These are phyloP conservation scores for Nothophytophthora sp. DNA, from an alignment of 352 stramenopile species.

Conservation along the genomic window DNA sequence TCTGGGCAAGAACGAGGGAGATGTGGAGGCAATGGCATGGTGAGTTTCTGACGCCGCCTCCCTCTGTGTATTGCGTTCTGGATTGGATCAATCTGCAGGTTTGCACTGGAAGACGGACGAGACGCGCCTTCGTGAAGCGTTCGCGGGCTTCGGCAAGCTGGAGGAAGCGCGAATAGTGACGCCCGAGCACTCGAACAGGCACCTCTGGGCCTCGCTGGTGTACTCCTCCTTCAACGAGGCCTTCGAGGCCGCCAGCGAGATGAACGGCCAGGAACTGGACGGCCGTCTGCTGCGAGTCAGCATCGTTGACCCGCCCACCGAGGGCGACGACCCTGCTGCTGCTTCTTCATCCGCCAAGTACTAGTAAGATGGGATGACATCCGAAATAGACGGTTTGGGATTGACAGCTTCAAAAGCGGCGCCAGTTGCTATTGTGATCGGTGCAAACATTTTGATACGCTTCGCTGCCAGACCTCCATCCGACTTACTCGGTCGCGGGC, in stretches of 20 bases:
- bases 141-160: slow-evolving; percentile 51
- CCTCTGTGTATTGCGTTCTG: too few relatives aligned
- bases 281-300: slow-evolving; percentile 75
- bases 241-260: slow-evolving; percentile 65
- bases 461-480: too few relatives aligned
- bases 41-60: neutral
- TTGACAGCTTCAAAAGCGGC: too few relatives aligned
- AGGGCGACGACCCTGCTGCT: slow-evolving; percentile 3
- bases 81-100: too few relatives aligned
- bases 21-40: neutral
- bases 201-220: slow-evolving; percentile 64
- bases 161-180: slow-evolving; percentile 59
- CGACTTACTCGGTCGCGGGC: slow-evolving; percentile 39
- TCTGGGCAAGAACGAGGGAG: neutral
- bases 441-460: neutral
- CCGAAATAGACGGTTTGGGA: slow-evolving; percentile 2
- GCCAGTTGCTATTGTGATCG: slow-evolving; percentile 8
- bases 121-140: slow-evolving; percentile 60
- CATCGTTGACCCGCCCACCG: slow-evolving; percentile 54
- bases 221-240: slow-evolving; percentile 76
- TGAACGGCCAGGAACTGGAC: slow-evolving; percentile 85
- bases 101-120: slow-evolving; percentile 87
- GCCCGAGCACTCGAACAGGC: slow-evolving; percentile 56
- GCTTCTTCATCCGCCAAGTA: slow-evolving; percentile 1
- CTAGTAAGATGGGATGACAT: slow-evolving; percentile 3